phyloP scores from a whole-genome alignment of 2,329 filamentous ascomycete genomes.

The Ascochyta rabiei region DNA sequence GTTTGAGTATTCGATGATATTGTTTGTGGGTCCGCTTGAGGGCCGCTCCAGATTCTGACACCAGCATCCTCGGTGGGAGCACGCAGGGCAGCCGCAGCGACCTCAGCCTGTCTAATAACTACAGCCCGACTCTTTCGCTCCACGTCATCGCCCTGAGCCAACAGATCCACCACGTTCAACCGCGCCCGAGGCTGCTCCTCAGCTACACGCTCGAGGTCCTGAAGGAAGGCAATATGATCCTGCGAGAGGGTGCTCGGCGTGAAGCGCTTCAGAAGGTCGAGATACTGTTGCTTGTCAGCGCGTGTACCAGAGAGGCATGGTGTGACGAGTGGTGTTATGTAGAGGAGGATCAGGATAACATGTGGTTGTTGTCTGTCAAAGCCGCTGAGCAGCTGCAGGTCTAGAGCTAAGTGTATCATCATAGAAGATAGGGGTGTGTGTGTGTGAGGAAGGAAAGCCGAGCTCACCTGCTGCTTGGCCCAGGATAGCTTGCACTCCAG shows the following conservation, averaged over 20 bases:
- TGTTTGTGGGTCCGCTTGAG: conserved; percentile 39
- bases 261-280: conserved; percentile 49
- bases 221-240: conserved; percentile 49
- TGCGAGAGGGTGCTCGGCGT: conserved; percentile 47
- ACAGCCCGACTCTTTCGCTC: conserved; percentile 42
- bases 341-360: conserved; percentile 47
- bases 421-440: conserved; percentile 31
- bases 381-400: conserved; percentile 56
- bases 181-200: conserved; percentile 34
- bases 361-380: conserved; percentile 54
- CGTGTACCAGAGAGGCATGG: not conserved
- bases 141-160: conserved; percentile 43
- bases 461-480: conserved; percentile 57
- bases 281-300: conserved; percentile 44
- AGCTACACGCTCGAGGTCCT: conserved; percentile 46
- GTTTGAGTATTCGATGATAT: conserved; percentile 32
- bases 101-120: conserved; percentile 44
- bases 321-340: conserved; percentile 6
- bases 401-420: conserved; percentile 60
- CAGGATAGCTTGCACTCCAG: conserved; percentile 56
- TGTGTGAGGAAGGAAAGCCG: conserved; percentile 1
- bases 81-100: conserved; percentile 37
- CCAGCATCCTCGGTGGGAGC: conserved; percentile 31
- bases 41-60: conserved; percentile 52
- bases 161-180: conserved; percentile 43